These are phyloP conservation scores for Aspergillus diversus DNA, from an alignment of 495 filamentous ascomycete species.

Conservation along the genomic window DNA sequence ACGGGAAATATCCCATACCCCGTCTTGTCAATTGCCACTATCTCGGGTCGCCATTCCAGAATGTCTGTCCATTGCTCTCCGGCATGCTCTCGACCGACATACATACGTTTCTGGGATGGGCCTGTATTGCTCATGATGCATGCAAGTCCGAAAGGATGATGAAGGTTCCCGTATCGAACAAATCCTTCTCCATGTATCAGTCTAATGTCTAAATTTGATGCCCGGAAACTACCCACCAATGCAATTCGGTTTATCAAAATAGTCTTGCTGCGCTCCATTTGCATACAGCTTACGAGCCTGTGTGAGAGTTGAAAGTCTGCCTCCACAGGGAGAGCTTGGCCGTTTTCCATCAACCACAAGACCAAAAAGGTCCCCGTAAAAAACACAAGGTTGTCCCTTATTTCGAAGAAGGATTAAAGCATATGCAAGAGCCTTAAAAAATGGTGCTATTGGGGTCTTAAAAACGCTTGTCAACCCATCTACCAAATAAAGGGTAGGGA, in stretches of 20 bases:
- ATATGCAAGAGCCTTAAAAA: conserved; percentile 65
- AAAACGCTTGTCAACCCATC: conserved; percentile 15
- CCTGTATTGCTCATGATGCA: conserved; percentile 62
- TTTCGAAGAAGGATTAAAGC: conserved; percentile 67
- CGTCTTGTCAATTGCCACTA: conserved; percentile 55
- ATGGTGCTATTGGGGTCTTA: conserved; percentile 52
- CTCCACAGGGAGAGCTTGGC: conserved; percentile 61
- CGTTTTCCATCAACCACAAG: conserved; percentile 51
- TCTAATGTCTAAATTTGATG: neutral
- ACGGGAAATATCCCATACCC: conserved; percentile 62
- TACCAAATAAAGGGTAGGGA: neutral
- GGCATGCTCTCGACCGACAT: conserved; percentile 59
- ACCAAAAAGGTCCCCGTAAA: conserved; percentile 78
- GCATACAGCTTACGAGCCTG: conserved; percentile 70
- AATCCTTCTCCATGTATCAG: conserved; percentile 43
- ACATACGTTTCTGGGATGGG: conserved; percentile 57
- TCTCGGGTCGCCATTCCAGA: conserved; percentile 47
- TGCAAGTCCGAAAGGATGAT: conserved; percentile 56
- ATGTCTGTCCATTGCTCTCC: conserved; percentile 67
- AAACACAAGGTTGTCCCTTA: conserved; percentile 70
- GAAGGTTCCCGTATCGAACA: conserved; percentile 62
- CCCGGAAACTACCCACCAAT: conserved; percentile 49
- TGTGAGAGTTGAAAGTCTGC: conserved; percentile 61
- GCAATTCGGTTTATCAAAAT: conserved; percentile 67
- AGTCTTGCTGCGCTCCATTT: conserved; percentile 69